Conservation (phyloP, 352 stramenopile genomes). For the Phytopythium helicoides region DNA sequence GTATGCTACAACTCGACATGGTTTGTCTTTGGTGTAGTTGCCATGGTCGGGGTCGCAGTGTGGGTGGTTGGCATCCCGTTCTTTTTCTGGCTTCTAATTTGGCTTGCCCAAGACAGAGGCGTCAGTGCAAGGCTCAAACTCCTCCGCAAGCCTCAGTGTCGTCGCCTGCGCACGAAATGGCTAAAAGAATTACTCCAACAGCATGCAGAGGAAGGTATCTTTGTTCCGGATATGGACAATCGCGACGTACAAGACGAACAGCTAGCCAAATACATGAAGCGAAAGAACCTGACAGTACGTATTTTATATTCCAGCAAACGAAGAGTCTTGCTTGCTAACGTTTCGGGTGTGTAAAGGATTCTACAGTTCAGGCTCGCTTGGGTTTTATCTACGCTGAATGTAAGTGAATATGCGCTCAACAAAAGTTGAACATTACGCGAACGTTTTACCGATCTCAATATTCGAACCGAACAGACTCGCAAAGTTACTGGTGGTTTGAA, state of each 20-base stretch:
- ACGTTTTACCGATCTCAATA: too few species aligned
- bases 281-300: conserved; percentile 63
- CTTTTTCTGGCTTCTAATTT: conserved; percentile 78
- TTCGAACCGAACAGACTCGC: conserved; percentile 42
- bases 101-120: conserved; percentile 54
- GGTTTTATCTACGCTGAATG: conserved; percentile 82
- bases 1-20: conserved; percentile 68
- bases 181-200: conserved; percentile 51
- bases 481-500: conserved; percentile 81
- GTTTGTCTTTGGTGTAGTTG: conserved; percentile 59
- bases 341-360: conserved; percentile 23
- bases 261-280: conserved; percentile 70
- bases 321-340: too few species aligned
- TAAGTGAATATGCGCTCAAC: conserved; percentile 17
- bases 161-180: conserved; percentile 53
- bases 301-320: too few species aligned
- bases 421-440: too few species aligned
- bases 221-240: conserved; percentile 56
- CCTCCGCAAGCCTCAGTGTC: conserved; percentile 38
- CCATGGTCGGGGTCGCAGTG: conserved; percentile 47
- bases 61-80: conserved; percentile 79
- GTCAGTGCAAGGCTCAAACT: conserved; percentile 45
- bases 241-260: conserved; percentile 59
- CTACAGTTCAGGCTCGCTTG: conserved; percentile 56
- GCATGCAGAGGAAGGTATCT: conserved; percentile 39